Conservation (phyloP, 2,329 filamentous ascomycete genomes). For the Fusarium abutilonis region DNA sequence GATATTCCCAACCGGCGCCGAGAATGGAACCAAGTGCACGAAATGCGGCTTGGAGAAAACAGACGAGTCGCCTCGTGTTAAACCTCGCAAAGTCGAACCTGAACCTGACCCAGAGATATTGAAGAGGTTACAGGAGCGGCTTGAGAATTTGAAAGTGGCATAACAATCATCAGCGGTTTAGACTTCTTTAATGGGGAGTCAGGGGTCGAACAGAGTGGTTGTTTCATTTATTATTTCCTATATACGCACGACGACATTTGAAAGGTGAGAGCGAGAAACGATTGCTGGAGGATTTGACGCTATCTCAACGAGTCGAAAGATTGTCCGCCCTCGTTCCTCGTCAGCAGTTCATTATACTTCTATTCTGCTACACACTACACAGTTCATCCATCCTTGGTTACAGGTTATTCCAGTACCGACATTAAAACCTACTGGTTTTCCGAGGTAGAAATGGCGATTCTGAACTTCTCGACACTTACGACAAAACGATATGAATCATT, state of each 20-base stretch:
- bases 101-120: constrained; percentile 70
- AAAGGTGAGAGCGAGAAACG: constrained; percentile 27
- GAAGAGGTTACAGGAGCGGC: constrained; percentile 64
- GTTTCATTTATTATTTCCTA: constrained; percentile 35
- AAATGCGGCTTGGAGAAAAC: constrained; percentile 71
- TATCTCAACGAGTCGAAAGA: constrained; percentile 28
- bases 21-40: constrained; percentile 64
- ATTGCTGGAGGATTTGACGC: constrained; percentile 12
- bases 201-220: constrained; percentile 39
- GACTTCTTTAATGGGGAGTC: constrained; percentile 6
- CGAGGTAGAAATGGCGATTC: constrained; percentile 26
- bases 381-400: constrained; percentile 19
- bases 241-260: constrained; percentile 25
- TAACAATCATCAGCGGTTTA: constrained; percentile 24
- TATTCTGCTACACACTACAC: constrained; percentile 34
- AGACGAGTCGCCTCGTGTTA: constrained; percentile 65
- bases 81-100: constrained; percentile 68
- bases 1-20: constrained; percentile 62
- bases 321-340: constrained; percentile 16
- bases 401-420: constrained; percentile 17
- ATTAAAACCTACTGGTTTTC: constrained; percentile 29
- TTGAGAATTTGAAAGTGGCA: constrained; percentile 57
- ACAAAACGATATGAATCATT: constrained; percentile 42
- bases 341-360: constrained; percentile 32
- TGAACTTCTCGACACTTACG: constrained; percentile 31